These are phyloP conservation scores for Krasilnikovozyma curviuscula DNA, from an alignment of 768 basidiomycete genomes.

Conservation along the genomic window DNA sequence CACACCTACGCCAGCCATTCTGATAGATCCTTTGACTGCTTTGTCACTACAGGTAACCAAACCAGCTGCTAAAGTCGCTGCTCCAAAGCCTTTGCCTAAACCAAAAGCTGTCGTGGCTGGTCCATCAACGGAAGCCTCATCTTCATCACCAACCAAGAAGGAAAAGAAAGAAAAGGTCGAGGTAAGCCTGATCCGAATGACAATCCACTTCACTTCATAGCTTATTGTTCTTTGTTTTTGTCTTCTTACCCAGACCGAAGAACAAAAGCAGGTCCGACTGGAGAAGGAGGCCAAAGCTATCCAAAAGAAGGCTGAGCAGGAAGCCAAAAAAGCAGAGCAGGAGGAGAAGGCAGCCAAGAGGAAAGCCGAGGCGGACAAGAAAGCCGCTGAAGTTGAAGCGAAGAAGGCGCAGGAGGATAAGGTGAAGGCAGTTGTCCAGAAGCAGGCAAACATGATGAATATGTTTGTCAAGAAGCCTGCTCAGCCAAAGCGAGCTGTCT, in stretches of 20 bases:
- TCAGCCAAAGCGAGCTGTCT: too few relatives aligned
- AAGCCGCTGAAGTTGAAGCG: conserved; percentile 12
- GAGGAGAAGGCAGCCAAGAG: conserved; percentile 41
- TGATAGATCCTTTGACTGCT: neutral
- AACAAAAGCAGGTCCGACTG: neutral
- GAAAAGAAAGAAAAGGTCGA: neutral
- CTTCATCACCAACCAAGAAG: too few relatives aligned
- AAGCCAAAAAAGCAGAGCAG: conserved; percentile 14
- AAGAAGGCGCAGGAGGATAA: conserved; percentile 28
- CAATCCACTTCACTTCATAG: neutral
- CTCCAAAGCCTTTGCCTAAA: too few relatives aligned
- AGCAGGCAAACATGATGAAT: conserved; percentile 39
- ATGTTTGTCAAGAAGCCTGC: too few relatives aligned
- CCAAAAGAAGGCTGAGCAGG: neutral
- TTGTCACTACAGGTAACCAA: too few relatives aligned
- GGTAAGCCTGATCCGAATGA: neutral
- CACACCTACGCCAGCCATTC: too few relatives aligned
- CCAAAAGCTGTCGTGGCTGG: too few relatives aligned
- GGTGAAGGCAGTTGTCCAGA: too few relatives aligned
- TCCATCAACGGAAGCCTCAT: too few relatives aligned
- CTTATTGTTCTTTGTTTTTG: neutral
- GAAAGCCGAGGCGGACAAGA: conserved; percentile 8
- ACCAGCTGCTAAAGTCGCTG: too few relatives aligned
- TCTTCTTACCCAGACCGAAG: too few relatives aligned
- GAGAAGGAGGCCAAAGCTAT: neutral